These are phyloP conservation scores for Lipomyces starkeyi DNA, from an alignment of 805 yeast species.

Conservation along the genomic window DNA sequence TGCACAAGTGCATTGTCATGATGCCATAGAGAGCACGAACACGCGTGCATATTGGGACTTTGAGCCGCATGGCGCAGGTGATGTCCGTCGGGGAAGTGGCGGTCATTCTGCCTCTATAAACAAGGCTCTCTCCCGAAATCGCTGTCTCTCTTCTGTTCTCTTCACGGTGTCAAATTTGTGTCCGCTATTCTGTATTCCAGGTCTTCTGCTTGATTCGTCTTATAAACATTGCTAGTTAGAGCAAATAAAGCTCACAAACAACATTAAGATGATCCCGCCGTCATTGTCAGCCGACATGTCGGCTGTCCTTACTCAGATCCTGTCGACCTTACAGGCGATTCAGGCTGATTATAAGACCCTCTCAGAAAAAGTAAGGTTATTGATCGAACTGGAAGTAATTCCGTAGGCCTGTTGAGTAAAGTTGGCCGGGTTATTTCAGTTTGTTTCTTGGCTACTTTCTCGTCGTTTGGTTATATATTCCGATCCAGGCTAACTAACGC, in stretches of 20 bases:
- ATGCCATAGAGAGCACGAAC: not conserved
- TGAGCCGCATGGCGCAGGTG: not conserved
- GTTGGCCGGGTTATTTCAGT: conserved; percentile 21
- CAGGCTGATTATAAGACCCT: conserved; percentile 34
- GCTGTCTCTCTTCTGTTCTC: not conserved
- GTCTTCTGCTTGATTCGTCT: not conserved
- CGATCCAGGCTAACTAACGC: not conserved
- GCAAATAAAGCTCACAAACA: not conserved
- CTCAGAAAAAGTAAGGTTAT: conserved; percentile 31
- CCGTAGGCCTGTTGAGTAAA: conserved; percentile 16
- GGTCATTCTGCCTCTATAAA: not conserved
- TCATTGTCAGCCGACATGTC: conserved; percentile 16
- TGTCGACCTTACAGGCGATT: conserved; percentile 26
- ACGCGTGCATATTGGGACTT: not conserved
- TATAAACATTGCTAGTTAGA: not conserved
- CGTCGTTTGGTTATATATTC: conserved; percentile 6
- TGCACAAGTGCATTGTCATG: not conserved
- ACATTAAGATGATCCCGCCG: not conserved
- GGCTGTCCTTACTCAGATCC: conserved; percentile 28
- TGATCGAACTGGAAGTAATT: not conserved
- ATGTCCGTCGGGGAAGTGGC: not conserved
- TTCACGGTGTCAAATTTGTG: not conserved
- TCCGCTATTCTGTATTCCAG: not conserved
- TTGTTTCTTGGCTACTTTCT: conserved; percentile 15
- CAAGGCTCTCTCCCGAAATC: not conserved